These are phyloP conservation scores for Rhizopogon vulgaris DNA, from an alignment of 768 basidiomycete genomes.

Conservation along the genomic window DNA sequence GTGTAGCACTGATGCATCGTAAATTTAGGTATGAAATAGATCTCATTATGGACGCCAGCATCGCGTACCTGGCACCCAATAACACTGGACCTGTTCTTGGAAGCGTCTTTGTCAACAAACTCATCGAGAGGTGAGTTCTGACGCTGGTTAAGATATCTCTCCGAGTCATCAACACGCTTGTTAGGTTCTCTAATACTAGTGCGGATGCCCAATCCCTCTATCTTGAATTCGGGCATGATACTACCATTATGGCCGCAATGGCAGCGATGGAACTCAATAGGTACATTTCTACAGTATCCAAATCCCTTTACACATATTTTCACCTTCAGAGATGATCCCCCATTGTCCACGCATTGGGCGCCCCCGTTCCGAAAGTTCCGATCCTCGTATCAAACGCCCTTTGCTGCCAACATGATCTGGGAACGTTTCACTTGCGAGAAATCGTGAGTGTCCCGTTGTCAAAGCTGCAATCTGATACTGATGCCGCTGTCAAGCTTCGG, in stretches of 20 bases:
- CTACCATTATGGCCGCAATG: conserved; percentile 32
- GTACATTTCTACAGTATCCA: conserved; percentile 7
- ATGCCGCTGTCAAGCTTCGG: conserved; percentile 7
- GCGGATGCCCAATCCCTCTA: conserved; percentile 27
- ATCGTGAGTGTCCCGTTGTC: conserved; percentile 9
- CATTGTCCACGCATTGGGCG: conserved; percentile 22
- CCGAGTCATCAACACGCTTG: not conserved
- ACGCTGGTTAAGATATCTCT: not conserved
- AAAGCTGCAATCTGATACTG: not conserved
- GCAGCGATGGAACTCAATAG: conserved; percentile 30
- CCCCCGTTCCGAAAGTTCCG: conserved; percentile 20
- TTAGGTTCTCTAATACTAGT: conserved; percentile 29
- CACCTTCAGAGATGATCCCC: conserved; percentile 19
- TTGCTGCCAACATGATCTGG: conserved; percentile 33
- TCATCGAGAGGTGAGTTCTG: conserved; percentile 30
- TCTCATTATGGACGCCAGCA: conserved; percentile 31
- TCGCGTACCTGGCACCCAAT: conserved; percentile 28
- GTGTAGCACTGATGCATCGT: not conserved
- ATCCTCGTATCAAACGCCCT: conserved; percentile 30
- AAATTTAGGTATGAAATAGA: conserved; percentile 32
- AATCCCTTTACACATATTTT: not conserved
- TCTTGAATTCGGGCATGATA: conserved; percentile 39
- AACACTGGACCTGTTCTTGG: conserved; percentile 31
- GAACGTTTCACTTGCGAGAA: conserved; percentile 27
- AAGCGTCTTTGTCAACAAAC: conserved; percentile 32